These are phyloP conservation scores for Nadsonia starkeyi-henricii DNA, from an alignment of 1,139 yeast species.

Conservation along the genomic window DNA sequence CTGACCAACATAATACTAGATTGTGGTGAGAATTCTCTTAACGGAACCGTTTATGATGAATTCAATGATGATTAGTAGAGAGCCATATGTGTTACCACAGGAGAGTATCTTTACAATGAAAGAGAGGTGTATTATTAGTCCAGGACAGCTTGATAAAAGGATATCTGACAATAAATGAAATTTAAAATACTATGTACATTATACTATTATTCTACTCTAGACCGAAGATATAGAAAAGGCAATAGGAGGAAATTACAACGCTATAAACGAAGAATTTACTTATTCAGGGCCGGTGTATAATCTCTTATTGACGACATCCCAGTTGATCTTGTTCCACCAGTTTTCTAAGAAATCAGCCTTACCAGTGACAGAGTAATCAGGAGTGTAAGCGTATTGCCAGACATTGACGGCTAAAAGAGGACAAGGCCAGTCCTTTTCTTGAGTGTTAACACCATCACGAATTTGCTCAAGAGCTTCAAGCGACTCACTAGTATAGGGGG, in stretches of 20 bases:
- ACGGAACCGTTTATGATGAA: not conserved
- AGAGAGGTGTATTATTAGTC: too few species aligned
- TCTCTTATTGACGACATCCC: constrained; percentile 51
- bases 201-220: not conserved
- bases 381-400: constrained; percentile 79
- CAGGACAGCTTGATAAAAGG: too few species aligned
- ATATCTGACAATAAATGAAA: not conserved
- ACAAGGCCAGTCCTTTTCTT: constrained; percentile 51
- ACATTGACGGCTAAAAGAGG: constrained; percentile 70
- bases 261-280: not conserved
- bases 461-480: constrained; percentile 28
- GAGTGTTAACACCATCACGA: constrained; percentile 29
- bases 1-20: not conserved
- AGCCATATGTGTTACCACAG: too few species aligned
- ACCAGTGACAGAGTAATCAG: constrained; percentile 74
- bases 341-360: constrained; percentile 59
- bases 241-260: too few species aligned
- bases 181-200: not conserved
- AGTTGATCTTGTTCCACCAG: constrained; percentile 68
- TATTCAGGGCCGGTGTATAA: constrained; percentile 14
- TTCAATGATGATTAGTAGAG: not conserved
- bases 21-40: not conserved
- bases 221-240: too few species aligned
- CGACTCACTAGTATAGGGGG: constrained; percentile 39
- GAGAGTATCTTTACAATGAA: too few species aligned